Conservation (phyloP, 2,329 filamentous ascomycete genomes). For the Fusarium sp. region DNA sequence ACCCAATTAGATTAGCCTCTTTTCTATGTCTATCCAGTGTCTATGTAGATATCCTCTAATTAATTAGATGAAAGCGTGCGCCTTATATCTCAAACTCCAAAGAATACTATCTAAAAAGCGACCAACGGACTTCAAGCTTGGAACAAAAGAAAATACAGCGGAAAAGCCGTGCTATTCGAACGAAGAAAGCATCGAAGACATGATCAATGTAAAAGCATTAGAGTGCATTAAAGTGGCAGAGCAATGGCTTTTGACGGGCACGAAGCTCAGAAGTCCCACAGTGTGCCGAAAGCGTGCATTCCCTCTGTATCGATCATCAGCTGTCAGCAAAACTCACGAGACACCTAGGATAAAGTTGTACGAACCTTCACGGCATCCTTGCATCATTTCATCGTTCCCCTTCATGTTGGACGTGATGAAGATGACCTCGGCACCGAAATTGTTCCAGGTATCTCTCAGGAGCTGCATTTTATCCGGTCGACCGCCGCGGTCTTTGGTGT, state of each 20-base stretch:
- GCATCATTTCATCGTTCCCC: neutral
- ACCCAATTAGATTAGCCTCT: rapidly evolving
- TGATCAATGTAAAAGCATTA: neutral
- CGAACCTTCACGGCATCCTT: neutral
- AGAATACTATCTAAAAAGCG: neutral
- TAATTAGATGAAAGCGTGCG: neutral
- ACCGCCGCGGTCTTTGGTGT: neutral
- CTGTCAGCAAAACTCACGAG: rapidly evolving
- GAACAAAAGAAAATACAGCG: neutral
- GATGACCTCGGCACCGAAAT: neutral
- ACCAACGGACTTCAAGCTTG: rapidly evolving
- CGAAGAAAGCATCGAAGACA: neutral
- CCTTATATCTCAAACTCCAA: rapidly evolving
- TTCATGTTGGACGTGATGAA: conserved; percentile 2
- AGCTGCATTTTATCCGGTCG: neutral
- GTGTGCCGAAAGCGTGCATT: neutral
- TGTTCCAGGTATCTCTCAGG: neutral
- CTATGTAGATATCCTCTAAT: neutral
- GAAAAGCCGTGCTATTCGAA: rapidly evolving
- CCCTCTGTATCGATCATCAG: neutral
- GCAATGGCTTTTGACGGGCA: rapidly evolving
- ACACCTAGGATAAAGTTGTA: rapidly evolving
- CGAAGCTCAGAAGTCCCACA: neutral
- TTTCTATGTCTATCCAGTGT: neutral
- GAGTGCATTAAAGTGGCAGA: no score